Conservation (phyloP, 768 basidiomycete species). For the Neoboletus brunneissimus region DNA sequence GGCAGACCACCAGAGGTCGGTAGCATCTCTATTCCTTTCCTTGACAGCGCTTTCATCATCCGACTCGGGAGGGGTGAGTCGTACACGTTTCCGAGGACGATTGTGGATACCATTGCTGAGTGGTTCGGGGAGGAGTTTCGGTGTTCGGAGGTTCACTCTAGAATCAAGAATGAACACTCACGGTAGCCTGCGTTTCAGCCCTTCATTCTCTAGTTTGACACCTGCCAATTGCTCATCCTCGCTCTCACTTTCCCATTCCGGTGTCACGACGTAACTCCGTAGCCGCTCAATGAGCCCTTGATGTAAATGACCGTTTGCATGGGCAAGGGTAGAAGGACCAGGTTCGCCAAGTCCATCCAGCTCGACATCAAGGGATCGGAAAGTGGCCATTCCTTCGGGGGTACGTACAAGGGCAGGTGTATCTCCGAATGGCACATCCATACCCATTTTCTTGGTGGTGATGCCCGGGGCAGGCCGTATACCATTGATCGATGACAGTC, state of each 20-base stretch:
- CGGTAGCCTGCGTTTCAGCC: slow-evolving; percentile 59
- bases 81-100: slow-evolving; percentile 62
- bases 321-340: slow-evolving; percentile 32
- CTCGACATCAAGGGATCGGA: slow-evolving; percentile 56
- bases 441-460: slow-evolving; percentile 17
- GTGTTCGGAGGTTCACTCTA: not conserved
- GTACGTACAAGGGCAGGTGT: slow-evolving; percentile 68
- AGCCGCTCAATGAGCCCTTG: slow-evolving; percentile 21
- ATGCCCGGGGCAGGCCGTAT: slow-evolving; percentile 10
- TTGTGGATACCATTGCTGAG: slow-evolving; percentile 25
- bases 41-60: slow-evolving; percentile 25
- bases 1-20: slow-evolving; percentile 75
- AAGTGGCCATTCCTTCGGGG: slow-evolving; percentile 67
- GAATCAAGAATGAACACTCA: slow-evolving; percentile 17
- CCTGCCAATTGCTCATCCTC: slow-evolving; percentile 31
- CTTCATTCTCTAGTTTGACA: slow-evolving; percentile 35
- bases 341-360: slow-evolving; percentile 40
- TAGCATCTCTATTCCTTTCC: slow-evolving; percentile 41
- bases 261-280: slow-evolving; percentile 13
- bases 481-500: slow-evolving; percentile 18
- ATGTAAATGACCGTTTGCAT: slow-evolving; percentile 29
- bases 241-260: slow-evolving; percentile 38
- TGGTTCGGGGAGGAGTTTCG: not conserved
- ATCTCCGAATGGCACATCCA: slow-evolving; percentile 59
- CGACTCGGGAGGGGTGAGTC: slow-evolving; percentile 44